Base-by-base conservation (phyloP, 805 yeast genomes). In the Jamesozyma gamospora region DNA sequence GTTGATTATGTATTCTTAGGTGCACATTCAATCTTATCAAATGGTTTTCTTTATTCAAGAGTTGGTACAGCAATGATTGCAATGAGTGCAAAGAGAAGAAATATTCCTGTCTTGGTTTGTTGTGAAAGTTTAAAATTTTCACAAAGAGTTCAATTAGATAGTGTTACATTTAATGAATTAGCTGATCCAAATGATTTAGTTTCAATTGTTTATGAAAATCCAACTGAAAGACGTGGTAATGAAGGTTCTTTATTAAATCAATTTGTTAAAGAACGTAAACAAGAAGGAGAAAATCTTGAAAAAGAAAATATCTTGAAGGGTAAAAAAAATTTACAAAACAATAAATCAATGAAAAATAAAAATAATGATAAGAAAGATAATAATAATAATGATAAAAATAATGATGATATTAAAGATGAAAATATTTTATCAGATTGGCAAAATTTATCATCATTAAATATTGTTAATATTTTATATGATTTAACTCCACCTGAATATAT, bases 11-110 rank as follows among this genome's bases (percentile, higher is more conserved):
- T 92, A 6, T 82, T 92, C 60, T 67, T 92, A 28, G 98, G 98
- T 13, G 97, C 97, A 0, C 97, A 92, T 58, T 94, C 96, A 26
- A 87, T 92, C 84, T 71, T 92, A 41, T 86, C 96, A 8, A 92
- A 92, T 56, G 98, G 98, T 1, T 75, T 87, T 58, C 70, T 92
- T 41, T 87, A 84, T 56, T 83, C 96, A 1, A 75, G 98, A 45
- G 96, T 86, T 14, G 98, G 98, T 17, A 81, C 96, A 7, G 95
- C 96, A 1, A 67, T 88, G 63, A 75, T 92, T 34, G 94, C 97
- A 8, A 84, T 90, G 85, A 76, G 82, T 64, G 88, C 95, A 18
- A 79, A 82, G 49, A 76, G 82, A 40, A 77, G 88, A 55, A 83
- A 87, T 53, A 83, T 92, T 36, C 97, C 98, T 0, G 96, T 92